Conservation (phyloP, 2,329 filamentous ascomycete species). For the Lecanicillium sp. region DNA sequence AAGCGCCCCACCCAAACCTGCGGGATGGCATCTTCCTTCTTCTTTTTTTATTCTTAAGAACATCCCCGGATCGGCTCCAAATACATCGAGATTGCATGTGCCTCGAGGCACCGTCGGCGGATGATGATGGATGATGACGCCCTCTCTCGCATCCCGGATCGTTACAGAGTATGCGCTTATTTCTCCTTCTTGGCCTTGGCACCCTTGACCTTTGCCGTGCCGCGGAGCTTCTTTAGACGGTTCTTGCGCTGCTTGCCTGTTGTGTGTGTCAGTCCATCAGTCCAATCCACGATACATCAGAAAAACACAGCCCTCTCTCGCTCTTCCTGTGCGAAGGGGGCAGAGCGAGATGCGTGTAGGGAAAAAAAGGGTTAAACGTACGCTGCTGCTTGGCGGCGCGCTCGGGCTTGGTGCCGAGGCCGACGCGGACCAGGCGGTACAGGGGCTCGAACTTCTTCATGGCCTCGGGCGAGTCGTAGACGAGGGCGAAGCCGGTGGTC, state of each 20-base stretch:
- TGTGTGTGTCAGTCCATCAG: constrained; percentile 20
- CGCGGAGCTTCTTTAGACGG: constrained; percentile 96
- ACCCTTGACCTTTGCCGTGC: constrained; percentile 97
- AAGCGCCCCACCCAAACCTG: too few species aligned
- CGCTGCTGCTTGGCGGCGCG: constrained; percentile 97
- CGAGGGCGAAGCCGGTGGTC: constrained; percentile 96
- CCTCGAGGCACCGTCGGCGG: too few species aligned
- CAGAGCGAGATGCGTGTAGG: background rate
- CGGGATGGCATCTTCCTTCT: too few species aligned
- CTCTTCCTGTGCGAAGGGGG: too few species aligned
- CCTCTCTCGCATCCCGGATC: constrained; percentile 9
- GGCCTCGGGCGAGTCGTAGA: constrained; percentile 97
- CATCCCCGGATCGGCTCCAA: too few species aligned
- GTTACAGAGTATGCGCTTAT: constrained; percentile 47
- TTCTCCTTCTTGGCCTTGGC: constrained; percentile 91
- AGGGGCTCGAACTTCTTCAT: constrained; percentile 99
- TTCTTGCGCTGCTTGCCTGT: constrained; percentile 99
- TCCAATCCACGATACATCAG: too few species aligned
- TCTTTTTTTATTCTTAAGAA: too few species aligned
- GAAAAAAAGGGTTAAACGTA: constrained; percentile 52
- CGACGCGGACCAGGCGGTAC: constrained; percentile 94
- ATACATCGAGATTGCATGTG: too few species aligned
- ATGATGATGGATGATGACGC: too few species aligned
- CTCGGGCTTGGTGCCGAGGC: constrained; percentile 90
- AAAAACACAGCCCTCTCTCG: too few species aligned